Base-by-base conservation (phyloP, 139 green algal genomes). In the Ostreobium quekettii region DNA sequence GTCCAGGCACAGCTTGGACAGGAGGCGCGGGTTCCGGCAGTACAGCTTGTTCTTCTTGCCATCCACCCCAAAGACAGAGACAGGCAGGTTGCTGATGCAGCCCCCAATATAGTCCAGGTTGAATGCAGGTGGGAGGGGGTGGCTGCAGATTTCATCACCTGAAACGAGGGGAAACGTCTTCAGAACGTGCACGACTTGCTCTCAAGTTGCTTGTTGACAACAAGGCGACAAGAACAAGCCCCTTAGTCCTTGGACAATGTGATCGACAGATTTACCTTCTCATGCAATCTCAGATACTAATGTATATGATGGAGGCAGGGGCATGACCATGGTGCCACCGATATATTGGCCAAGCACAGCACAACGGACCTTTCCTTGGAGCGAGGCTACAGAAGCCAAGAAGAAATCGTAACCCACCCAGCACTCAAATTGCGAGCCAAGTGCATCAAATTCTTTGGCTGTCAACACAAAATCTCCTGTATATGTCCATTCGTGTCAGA, bases 1-100 rank as follows among this genome's bases (percentile, higher is more conserved):
- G 79, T 99, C 94, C 73, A 99, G 79, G 76, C 98, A 99, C 26
- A 99, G 87, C 84, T 99, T 99, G 53, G 87, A 88, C 70, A 99
- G 78, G 75, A 96, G 96, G 83, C 94, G 98, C 71, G 98, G 78
- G 78, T 97, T 98, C 78, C 98, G 93, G 82, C 90, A 97, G 81
- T 93, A 98, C 24, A 90, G 79, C 71, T 85, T 48, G 74, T 66
- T 2, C 74, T 74, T 69, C 48, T 71, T 66, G 24, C 71, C 64
- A 37, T 77, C 60, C 35, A 89, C 78, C 78, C 96, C 90, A 79
- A 92, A 95, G 71, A 96, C 85, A 37, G 81, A 87, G 48, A 96
- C 83, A 48, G 82, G 82, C 38, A 79, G 82, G 58, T 87, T 79
- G 22, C 80, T 78, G 11, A 90, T 78, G 1, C 80, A 76, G 0